Evolutionary conservation across 352 stramenopile species (phyloP).

Genomic region (Pythium oligandrum): DNA sequence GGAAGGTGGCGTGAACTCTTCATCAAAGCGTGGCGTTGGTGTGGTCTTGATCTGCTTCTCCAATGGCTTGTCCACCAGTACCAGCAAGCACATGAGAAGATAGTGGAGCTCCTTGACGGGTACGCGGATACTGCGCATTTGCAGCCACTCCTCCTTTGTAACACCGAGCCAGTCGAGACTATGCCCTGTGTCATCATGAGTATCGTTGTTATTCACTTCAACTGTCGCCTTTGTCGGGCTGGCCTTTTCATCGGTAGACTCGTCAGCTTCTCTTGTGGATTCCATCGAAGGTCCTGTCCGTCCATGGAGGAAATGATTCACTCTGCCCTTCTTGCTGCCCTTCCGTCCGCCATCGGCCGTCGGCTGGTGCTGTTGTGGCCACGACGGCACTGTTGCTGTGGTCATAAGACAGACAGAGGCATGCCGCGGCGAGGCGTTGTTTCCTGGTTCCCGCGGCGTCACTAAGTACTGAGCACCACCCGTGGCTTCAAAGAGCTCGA

Average conservation of each 20-base stretch:
- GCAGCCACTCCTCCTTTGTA: constrained; percentile 58
- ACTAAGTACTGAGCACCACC: constrained; percentile 8
- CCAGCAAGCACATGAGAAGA: constrained; percentile 74
- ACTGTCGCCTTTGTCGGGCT: constrained; percentile 1
- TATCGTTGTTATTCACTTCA: constrained; percentile 2
- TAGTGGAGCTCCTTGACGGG: constrained; percentile 70
- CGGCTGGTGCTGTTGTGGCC: constrained; percentile 48
- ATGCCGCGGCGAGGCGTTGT: constrained; percentile 16
- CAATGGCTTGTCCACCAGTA: constrained; percentile 50
- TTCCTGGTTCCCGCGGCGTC: constrained; percentile 8
- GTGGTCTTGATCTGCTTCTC: constrained; percentile 32
- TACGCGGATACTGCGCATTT: constrained; percentile 57
- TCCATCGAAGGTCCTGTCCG: background rate
- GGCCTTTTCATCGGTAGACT: constrained; percentile 1
- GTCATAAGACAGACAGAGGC: background rate
- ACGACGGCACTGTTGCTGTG: constrained; percentile 29
- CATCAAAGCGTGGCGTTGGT: constrained; percentile 34
- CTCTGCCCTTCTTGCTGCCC: constrained; percentile 43
- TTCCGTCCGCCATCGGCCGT: constrained; percentile 53
- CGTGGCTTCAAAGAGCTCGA: constrained; percentile 32
- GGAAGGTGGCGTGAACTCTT: constrained; percentile 47
- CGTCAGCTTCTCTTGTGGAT: no score
- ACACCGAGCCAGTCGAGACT: constrained; percentile 64
- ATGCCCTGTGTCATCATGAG: constrained; percentile 9
- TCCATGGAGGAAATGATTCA: constrained; percentile 64